Conservation (phyloP, 306 rosid species). For the Spatholobus suberectus region DNA sequence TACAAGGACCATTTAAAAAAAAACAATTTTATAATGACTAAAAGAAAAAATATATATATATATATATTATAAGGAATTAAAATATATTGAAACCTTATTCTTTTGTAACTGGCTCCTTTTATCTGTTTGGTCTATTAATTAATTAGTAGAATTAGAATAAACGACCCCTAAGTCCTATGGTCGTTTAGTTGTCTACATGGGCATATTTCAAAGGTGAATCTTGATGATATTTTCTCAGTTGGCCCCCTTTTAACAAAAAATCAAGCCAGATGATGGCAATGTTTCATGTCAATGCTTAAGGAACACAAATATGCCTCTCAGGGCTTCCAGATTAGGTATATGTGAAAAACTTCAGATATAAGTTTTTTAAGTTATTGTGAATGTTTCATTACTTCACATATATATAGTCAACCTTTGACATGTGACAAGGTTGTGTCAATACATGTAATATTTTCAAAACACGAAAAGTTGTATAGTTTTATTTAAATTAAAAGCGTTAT, state of each 20-base stretch:
- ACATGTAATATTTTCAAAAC: background rate
- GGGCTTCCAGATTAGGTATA: background rate
- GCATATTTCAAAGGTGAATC: slow-evolving; percentile 23
- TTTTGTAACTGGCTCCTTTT: slow-evolving; percentile 20
- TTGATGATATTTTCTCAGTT: slow-evolving; percentile 18
- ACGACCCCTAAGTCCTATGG: background rate
- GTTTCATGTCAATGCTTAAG: background rate
- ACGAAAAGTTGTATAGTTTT: background rate
- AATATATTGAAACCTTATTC: too few relatives aligned
- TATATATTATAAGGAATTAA: too few relatives aligned
- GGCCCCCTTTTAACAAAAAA: background rate
- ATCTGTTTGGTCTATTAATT: slow-evolving; percentile 14
- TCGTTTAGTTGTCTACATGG: background rate
- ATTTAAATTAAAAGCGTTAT: background rate
- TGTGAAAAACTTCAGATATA: background rate
- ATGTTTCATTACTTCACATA: background rate
- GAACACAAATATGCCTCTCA: background rate
- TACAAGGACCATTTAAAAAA: too few relatives aligned
- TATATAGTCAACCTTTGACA: background rate
- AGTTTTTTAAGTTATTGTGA: background rate
- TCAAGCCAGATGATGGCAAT: background rate
- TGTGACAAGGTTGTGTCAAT: background rate
- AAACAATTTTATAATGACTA: too few relatives aligned
- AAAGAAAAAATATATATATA: too few relatives aligned
- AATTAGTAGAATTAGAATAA: slow-evolving; percentile 29